Percentiles rank a stretch among this genome's conserved stretches.
Evolutionary conservation across 2,329 filamentous ascomycete species (phyloP).

Genomic region (Neospermospora avenae): DNA sequence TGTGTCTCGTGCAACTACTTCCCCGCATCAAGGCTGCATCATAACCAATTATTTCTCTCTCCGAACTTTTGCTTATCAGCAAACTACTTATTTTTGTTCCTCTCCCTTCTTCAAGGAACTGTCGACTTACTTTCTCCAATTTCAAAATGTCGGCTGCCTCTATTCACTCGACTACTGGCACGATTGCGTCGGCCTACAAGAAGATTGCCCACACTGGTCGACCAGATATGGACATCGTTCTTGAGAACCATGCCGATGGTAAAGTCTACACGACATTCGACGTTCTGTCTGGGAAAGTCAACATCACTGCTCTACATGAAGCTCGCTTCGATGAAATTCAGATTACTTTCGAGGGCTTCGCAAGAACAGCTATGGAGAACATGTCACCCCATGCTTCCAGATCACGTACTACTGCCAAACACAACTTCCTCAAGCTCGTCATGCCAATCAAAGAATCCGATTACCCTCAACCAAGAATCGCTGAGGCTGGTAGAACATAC

Average conservation of each 20-base stretch:
- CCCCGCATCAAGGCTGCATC: constrained; percentile 24
- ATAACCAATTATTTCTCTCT: constrained; percentile 12
- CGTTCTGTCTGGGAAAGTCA: constrained; percentile 28
- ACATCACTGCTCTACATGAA: constrained; percentile 31
- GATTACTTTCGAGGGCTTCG: constrained; percentile 33
- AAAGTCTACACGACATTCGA: constrained; percentile 34
- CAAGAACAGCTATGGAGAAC: constrained; percentile 32
- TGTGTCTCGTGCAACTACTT: constrained; percentile 14
- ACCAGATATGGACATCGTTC: constrained; percentile 30
- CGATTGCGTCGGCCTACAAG: constrained; percentile 28
- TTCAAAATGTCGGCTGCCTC: constrained; percentile 26
- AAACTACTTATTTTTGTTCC: constrained; percentile 1
- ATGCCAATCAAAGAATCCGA: constrained; percentile 34
- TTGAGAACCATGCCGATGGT: constrained; percentile 28
- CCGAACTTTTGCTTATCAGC: constrained; percentile 6
- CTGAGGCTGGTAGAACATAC: constrained; percentile 32
- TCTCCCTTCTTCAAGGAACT: not conserved
- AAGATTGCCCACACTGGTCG: constrained; percentile 21
- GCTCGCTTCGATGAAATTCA: constrained; percentile 33
- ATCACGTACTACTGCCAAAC: constrained; percentile 28
- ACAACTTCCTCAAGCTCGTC: constrained; percentile 34
- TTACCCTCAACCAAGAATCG: constrained; percentile 32
- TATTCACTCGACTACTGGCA: constrained; percentile 25
- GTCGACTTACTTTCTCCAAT: not conserved
- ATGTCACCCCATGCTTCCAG: constrained; percentile 26